A percentile compares a stretch with the other conserved stretches of the same genome.
These are phyloP conservation scores for Leccinum arenicola DNA, from an alignment of 768 basidiomycete genomes.

Conservation along the genomic window DNA sequence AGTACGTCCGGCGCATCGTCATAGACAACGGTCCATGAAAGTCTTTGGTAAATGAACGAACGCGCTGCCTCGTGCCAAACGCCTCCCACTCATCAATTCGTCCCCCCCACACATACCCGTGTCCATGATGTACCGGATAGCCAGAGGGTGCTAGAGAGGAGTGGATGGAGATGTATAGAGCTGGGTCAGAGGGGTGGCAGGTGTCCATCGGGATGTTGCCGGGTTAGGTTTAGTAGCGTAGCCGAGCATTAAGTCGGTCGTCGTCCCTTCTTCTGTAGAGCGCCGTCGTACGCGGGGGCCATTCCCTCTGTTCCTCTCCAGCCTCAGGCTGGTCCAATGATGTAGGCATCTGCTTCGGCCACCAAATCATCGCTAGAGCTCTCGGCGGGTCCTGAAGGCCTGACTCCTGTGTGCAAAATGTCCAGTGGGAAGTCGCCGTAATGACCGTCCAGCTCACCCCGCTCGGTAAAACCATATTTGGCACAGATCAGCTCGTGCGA, in stretches of 20 bases:
- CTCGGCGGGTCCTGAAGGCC: conserved; percentile 59
- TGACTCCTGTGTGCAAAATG: conserved; percentile 57
- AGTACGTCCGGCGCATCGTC: no score
- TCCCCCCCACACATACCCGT: no score
- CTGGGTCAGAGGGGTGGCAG: no score
- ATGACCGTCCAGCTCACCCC: conserved; percentile 66
- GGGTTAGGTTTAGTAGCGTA: no score
- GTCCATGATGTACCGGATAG: neutral
- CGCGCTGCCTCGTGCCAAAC: neutral
- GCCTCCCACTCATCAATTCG: neutral
- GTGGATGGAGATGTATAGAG: no score
- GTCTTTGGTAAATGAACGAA: conserved; percentile 56
- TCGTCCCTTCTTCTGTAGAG: no score
- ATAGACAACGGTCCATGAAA: conserved; percentile 47
- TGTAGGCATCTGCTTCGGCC: conserved; percentile 77
- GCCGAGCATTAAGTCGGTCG: no score
- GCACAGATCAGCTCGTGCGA: conserved; percentile 41
- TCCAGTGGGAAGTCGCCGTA: conserved; percentile 66
- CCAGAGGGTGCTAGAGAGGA: no score
- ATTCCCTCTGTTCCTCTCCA: no score
- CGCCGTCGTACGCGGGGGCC: no score
- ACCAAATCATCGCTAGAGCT: conserved; percentile 79
- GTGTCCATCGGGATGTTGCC: no score
- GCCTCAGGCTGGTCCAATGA: no score
- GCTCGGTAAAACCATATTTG: conserved; percentile 68